phyloP scores from a whole-genome alignment of 2,329 filamentous ascomycete species.

The Chrysoporthe puriensis region DNA sequence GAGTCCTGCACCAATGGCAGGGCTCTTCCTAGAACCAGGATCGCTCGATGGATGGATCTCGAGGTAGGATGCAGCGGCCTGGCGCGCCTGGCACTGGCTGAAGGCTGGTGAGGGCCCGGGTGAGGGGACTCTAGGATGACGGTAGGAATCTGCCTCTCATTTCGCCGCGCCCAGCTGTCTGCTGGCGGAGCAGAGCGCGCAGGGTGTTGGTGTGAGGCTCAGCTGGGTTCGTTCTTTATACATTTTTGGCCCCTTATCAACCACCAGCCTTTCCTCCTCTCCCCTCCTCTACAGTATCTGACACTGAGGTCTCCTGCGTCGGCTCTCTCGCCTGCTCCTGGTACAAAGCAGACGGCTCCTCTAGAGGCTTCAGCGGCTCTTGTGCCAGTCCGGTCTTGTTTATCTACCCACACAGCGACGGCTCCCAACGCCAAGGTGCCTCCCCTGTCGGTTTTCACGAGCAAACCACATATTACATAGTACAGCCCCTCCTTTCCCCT shows the following conservation, averaged over 20 bases:
- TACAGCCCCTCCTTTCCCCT: conserved; percentile 13
- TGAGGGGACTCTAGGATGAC: neutral
- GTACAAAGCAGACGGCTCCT: too few species aligned
- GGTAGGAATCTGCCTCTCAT: conserved; percentile 11
- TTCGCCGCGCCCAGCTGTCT: neutral
- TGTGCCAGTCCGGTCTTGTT: neutral
- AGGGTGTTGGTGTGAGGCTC: conserved; percentile 11
- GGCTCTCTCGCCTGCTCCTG: too few species aligned
- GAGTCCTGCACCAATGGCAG: neutral
- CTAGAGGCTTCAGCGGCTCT: too few species aligned
- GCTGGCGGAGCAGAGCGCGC: conserved; percentile 2
- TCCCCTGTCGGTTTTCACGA: conserved; percentile 2
- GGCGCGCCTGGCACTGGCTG: too few species aligned
- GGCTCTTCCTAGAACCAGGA: neutral
- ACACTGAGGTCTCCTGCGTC: too few species aligned
- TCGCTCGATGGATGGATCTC: neutral
- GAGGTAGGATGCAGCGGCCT: conserved; percentile 1
- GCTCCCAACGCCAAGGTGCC: neutral
- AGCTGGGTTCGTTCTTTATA: conserved; percentile 13
- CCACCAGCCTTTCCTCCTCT: neutral
- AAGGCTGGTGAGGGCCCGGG: too few species aligned
- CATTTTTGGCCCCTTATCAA: neutral
- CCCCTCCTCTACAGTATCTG: too few species aligned
- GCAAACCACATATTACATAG: conserved; percentile 1
- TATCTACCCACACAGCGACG: conserved; percentile 9